Conservation (phyloP, 1,284 basidiomycete species). For the Cryptococcus sp. region DNA sequence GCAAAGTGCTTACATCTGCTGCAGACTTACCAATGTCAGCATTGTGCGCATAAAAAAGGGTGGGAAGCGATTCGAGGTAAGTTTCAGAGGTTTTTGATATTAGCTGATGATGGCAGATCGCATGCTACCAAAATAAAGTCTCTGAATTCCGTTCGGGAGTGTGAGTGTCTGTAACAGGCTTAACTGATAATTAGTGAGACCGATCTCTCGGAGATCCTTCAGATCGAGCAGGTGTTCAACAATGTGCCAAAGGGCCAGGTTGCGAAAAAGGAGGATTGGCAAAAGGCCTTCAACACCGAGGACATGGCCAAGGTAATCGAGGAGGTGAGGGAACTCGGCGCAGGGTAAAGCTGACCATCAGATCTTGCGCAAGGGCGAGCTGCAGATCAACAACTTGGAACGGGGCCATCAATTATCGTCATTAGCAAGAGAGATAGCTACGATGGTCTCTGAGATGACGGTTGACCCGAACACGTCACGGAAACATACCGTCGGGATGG, state of each 20-base stretch:
- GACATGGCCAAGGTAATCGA: constrained; percentile 74
- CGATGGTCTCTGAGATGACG: constrained; percentile 89
- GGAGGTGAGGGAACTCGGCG: constrained; percentile 62
- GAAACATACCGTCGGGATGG: constrained; percentile 91
- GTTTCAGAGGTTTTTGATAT: constrained; percentile 17
- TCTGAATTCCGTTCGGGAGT: constrained; percentile 93
- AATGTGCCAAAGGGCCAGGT: constrained; percentile 97
- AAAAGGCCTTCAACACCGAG: constrained; percentile 84
- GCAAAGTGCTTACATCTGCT: constrained; percentile 7
- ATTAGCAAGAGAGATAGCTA: constrained; percentile 88
- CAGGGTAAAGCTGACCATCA: constrained; percentile 41
- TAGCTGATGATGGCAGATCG: constrained; percentile 63
- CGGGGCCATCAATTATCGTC: constrained; percentile 83
- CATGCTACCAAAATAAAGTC: constrained; percentile 99
- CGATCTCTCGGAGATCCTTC: constrained; percentile 91
- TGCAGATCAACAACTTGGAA: constrained; percentile 97
- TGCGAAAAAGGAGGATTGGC: constrained; percentile 82
- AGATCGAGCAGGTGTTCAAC: constrained; percentile 92
- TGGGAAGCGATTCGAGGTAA: constrained; percentile 94
- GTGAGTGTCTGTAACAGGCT: constrained; percentile 56
- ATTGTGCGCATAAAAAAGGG: constrained; percentile 94
- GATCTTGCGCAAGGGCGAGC: constrained; percentile 94
- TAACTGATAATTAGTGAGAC: constrained; percentile 65
- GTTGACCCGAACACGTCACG: constrained; percentile 87
- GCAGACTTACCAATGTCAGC: constrained; percentile 90